Conservation (phyloP, 805 yeast species). For the Barnettozyma siamensis region DNA sequence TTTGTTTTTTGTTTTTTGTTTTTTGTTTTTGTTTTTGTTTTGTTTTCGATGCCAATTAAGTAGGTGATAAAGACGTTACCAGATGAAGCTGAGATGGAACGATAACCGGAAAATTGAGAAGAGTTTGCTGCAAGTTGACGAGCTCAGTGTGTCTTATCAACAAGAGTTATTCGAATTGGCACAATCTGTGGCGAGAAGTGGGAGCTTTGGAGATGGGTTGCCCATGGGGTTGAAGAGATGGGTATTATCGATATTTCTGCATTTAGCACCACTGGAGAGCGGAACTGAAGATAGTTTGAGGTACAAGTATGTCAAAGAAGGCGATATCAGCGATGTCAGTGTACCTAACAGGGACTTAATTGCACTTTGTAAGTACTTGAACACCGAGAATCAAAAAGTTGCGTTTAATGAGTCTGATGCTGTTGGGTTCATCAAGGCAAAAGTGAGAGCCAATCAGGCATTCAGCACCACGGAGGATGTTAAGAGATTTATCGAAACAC, state of each 20-base stretch:
- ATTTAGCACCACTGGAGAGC: background rate
- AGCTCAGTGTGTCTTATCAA: background rate
- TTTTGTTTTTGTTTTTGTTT: background rate
- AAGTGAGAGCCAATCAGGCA: background rate
- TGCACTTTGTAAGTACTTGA: background rate
- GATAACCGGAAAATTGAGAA: background rate
- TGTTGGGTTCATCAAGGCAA: constrained; percentile 3
- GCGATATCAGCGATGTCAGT: background rate
- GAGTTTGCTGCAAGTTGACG: background rate
- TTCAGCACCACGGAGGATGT: background rate
- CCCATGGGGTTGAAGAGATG: constrained; percentile 1
- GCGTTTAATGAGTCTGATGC: background rate
- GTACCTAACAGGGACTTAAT: background rate
- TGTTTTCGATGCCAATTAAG: too few species aligned
- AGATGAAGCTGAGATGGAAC: constrained; percentile 2
- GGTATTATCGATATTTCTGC: constrained; percentile 4
- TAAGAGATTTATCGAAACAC: background rate
- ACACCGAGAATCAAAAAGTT: background rate
- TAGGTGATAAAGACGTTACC: too few species aligned
- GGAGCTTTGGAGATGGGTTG: background rate
- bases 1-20: background rate
- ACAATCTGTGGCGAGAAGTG: background rate
- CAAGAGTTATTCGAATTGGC: constrained; percentile 3
- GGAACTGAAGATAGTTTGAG: background rate
- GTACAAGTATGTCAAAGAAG: background rate